These are phyloP conservation scores for Beauveria rudraprayagi DNA, from an alignment of 2,329 filamentous ascomycete species.

Conservation along the genomic window DNA sequence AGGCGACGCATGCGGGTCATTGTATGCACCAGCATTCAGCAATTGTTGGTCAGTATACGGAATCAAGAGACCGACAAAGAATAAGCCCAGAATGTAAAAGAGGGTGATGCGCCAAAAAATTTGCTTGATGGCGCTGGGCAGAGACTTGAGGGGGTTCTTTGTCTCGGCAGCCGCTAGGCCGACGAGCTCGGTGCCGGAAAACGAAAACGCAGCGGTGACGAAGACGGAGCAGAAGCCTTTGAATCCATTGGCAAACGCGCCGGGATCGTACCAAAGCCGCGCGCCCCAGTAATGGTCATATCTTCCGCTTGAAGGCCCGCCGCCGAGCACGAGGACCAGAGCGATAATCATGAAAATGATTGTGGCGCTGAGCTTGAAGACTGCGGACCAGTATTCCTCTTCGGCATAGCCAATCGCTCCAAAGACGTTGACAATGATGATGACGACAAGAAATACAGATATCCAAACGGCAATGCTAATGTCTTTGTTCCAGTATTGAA, in stretches of 20 bases:
- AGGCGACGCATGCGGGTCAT: slow-evolving; percentile 34
- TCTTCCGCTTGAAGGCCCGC: slow-evolving; percentile 42
- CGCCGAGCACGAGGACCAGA: slow-evolving; percentile 51
- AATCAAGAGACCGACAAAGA: slow-evolving; percentile 44
- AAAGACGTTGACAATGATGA: slow-evolving; percentile 48
- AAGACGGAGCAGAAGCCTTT: slow-evolving; percentile 66
- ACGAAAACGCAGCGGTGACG: slow-evolving; percentile 66
- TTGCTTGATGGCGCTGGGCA: slow-evolving; percentile 80
- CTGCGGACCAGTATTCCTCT: slow-evolving; percentile 52
- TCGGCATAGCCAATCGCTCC: slow-evolving; percentile 48
- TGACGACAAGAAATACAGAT: slow-evolving; percentile 43
- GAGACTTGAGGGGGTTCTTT: slow-evolving; percentile 58
- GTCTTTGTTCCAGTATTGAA: slow-evolving; percentile 39
- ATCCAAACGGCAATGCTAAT: slow-evolving; percentile 45
- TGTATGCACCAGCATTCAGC: slow-evolving; percentile 38
- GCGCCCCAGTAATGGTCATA: slow-evolving; percentile 42
- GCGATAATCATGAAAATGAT: slow-evolving; percentile 57
- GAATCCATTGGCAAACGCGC: slow-evolving; percentile 63
- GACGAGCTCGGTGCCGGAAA: slow-evolving; percentile 67
- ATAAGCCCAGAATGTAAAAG: slow-evolving; percentile 46
- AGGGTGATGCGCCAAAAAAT: slow-evolving; percentile 53
- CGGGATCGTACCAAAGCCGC: slow-evolving; percentile 41
- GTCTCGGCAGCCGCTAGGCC: slow-evolving; percentile 67
- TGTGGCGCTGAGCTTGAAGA: slow-evolving; percentile 50
- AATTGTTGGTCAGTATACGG: slow-evolving; percentile 38